Evolutionary conservation across 306 rosid species (phyloP).

Genomic region (Geum urbanum): DNA sequence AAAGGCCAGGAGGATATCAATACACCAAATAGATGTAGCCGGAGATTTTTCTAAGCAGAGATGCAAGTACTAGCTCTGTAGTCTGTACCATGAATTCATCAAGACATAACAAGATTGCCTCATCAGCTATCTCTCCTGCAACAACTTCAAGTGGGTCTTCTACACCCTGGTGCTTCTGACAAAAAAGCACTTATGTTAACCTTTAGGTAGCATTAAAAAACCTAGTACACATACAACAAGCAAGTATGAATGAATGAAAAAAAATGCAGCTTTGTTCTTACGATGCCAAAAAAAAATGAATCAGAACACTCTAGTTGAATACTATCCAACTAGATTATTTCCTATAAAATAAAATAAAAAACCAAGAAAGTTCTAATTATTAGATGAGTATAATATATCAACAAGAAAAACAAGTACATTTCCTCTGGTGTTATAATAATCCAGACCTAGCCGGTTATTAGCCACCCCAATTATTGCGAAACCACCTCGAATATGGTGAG

Average conservation of each 20-base stretch:
- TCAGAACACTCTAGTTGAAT: neutral
- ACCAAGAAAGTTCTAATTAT: neutral
- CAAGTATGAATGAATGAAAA: neutral
- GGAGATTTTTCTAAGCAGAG: constrained; percentile 13
- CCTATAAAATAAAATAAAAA: neutral
- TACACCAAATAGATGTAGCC: constrained; percentile 19
- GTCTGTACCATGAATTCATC: constrained; percentile 92
- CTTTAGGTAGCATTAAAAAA: constrained; percentile 3
- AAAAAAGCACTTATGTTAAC: constrained; percentile 21
- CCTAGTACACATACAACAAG: neutral
- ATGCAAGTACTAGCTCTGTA: constrained; percentile 19
- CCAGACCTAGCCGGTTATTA: no score
- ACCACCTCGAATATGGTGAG: no score
- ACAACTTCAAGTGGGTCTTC: constrained; percentile 94
- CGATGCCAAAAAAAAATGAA: neutral
- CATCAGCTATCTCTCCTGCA: constrained; percentile 84
- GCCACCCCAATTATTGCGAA: no score
- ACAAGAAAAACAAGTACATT: neutral
- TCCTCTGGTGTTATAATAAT: neutral
- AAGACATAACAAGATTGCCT: constrained; percentile 80
- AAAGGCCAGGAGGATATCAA: constrained; percentile 21
- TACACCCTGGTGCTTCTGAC: constrained; percentile 83
- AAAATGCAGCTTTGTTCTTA: no score
- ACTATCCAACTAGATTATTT: neutral
- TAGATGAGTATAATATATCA: neutral